Conservation (phyloP, 805 yeast genomes). For the Alloascoidea hylecoeti region DNA sequence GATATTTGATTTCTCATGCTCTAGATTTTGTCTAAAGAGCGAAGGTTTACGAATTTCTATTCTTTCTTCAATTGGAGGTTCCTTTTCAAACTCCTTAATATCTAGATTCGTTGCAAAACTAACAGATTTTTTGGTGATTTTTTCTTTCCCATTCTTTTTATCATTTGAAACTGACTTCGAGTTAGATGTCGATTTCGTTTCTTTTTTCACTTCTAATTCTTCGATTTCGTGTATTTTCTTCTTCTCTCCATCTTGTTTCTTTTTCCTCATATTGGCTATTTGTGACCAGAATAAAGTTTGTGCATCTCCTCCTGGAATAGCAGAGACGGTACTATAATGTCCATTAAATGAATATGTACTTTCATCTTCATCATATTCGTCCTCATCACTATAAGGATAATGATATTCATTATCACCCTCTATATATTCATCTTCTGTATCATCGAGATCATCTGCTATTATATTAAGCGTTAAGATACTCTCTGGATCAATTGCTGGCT, state of each 20-base stretch:
- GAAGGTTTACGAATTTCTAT: conserved; percentile 13
- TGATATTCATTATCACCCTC: conserved; percentile 15
- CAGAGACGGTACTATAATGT: not conserved
- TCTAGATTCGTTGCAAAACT: conserved; percentile 37
- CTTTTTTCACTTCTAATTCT: too few species aligned
- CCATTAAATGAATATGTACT: not conserved
- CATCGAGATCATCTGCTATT: conserved; percentile 32
- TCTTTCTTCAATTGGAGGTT: conserved; percentile 25
- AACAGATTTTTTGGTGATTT: conserved; percentile 29
- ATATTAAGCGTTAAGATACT: conserved; percentile 40
- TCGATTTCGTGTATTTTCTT: too few species aligned
- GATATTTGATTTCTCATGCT: not conserved
- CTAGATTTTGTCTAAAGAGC: conserved; percentile 14
- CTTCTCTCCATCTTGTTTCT: too few species aligned
- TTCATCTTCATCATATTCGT: conserved; percentile 16
- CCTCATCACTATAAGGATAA: conserved; percentile 25
- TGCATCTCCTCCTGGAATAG: not conserved
- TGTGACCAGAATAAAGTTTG: not conserved
- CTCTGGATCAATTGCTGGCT: conserved; percentile 22
- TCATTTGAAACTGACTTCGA: not conserved
- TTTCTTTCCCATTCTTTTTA: not conserved
- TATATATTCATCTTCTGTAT: conserved; percentile 13
- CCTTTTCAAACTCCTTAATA: conserved; percentile 45
- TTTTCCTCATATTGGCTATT: not conserved
- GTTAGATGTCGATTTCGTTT: too few species aligned